Evolutionary conservation across 768 basidiomycete species (phyloP).

Genomic region (Porphyrellus cyaneotinctus): DNA sequence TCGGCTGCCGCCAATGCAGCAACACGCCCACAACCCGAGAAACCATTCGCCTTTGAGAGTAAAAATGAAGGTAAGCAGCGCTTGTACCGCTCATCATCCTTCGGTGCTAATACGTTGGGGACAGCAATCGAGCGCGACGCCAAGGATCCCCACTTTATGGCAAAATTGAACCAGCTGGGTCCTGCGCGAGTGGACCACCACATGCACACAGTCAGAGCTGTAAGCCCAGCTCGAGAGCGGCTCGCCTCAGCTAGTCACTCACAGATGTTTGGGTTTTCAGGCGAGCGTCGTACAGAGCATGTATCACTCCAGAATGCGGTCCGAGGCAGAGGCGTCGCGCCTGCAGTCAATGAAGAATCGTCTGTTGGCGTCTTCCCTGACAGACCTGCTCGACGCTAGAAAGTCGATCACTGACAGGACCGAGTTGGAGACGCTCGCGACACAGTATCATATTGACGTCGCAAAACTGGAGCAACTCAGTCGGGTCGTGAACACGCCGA

Average conservation of each 20-base stretch:
- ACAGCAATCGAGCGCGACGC: slow-evolving; percentile 61
- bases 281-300: slow-evolving; percentile 37
- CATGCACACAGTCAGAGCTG: slow-evolving; percentile 47
- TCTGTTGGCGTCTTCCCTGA: slow-evolving; percentile 49
- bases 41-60: slow-evolving; percentile 45
- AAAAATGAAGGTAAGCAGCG: slow-evolving; percentile 43
- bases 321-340: slow-evolving; percentile 53
- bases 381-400: slow-evolving; percentile 58
- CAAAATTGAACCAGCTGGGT: slow-evolving; percentile 61
- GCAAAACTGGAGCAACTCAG: slow-evolving; percentile 49
- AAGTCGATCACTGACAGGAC: slow-evolving; percentile 41
- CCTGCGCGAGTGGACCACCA: slow-evolving; percentile 68
- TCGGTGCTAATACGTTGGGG: not conserved
- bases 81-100: not conserved
- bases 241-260: not conserved
- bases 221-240: slow-evolving; percentile 24
- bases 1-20: slow-evolving; percentile 24
- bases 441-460: slow-evolving; percentile 52
- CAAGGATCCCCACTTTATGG: slow-evolving; percentile 67
- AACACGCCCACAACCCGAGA: slow-evolving; percentile 15
- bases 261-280: not conserved
- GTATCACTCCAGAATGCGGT: slow-evolving; percentile 49
- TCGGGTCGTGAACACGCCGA: slow-evolving; percentile 60
- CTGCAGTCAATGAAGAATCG: slow-evolving; percentile 44
- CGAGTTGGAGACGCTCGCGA: slow-evolving; percentile 49